Evolutionary conservation across 2,329 filamentous ascomycete species (phyloP), one percentile per base, ranked within the genome.

Genomic region (Clonostachys solani): DNA sequence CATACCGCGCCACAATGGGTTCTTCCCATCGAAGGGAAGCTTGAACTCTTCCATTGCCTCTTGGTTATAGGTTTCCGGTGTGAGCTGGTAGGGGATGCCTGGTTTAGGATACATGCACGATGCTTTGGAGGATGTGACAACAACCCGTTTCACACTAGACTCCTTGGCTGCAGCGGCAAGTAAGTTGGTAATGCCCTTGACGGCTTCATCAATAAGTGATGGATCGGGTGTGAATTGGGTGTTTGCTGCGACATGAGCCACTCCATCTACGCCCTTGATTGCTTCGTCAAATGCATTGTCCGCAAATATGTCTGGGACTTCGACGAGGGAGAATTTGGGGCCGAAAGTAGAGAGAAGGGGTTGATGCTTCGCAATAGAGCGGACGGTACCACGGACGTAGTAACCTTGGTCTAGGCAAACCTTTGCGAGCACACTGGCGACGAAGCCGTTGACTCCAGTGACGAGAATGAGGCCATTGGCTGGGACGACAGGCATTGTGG

Each of bases 391-490:
- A 5, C 63, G 58, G 19, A 68, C 65, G 6, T 47, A 52, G 49
- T 63, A 65, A 6, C 63, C 64, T 3, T 52, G 52, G 5, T 53
- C n/a, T 10, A 69, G 53, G 17, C 65, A 56, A 18, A 61, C 57
- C 36, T 63, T 59, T 13, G 51, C 58, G 15, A 60, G 57, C 44
- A 65, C 59, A 12, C 54, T 55, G 35, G 55, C 66, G 33, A 66
- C 56, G 43, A 60, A 61, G 46, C 65, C 65, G 46, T 64, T 68
- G 34, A 57, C 58, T 15, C 65, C 66, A 2, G 63, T 64, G 16
- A 67, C 60, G 8, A 64, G 58, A 33, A 65, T 42, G 33, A 33
- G 40, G 8, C 18, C 15, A 56, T 49, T 49, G 23, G 23, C 23
- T 29, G 23, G 23, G 23, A 29, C 23, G 9, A 29, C 23, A 29